A percentile compares a stretch with the other conserved stretches of the same genome.
phyloP scores from a whole-genome alignment of 2,329 filamentous ascomycete species.

The Dryadomyces quercivorus region DNA sequence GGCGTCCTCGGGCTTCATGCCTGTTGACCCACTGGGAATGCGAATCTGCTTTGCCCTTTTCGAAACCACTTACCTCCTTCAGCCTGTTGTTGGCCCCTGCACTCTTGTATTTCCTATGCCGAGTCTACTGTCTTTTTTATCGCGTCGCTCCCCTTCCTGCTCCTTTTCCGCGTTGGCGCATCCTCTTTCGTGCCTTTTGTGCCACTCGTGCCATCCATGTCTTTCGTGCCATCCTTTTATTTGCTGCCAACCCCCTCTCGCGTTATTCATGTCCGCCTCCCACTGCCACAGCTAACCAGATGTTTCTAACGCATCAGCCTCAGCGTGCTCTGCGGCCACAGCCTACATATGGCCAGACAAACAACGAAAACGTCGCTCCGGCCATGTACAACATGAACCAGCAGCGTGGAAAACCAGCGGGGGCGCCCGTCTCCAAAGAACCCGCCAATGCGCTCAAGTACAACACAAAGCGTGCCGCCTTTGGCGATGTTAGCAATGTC shows the following conservation, averaged over 20 bases:
- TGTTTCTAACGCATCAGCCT: constrained; percentile 37
- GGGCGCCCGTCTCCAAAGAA: constrained; percentile 41
- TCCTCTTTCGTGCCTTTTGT: not conserved
- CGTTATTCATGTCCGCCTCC: not conserved
- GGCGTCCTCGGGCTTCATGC: not conserved
- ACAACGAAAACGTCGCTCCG: constrained; percentile 60
- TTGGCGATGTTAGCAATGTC: constrained; percentile 73
- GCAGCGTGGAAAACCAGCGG: constrained; percentile 70
- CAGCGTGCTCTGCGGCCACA: constrained; percentile 50
- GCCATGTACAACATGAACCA: constrained; percentile 50
- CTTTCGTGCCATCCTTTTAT: not conserved
- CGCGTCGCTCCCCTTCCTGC: not conserved
- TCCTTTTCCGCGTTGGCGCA: not conserved
- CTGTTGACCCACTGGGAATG: not conserved
- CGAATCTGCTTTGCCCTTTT: not conserved
- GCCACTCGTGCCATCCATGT: not conserved
- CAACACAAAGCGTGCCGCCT: constrained; percentile 62
- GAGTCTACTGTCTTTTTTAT: not conserved
- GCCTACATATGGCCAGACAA: constrained; percentile 23
- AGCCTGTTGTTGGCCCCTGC: not conserved
- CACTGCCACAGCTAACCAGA: constrained; percentile 2
- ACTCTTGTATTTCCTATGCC: not conserved
- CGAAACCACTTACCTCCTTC: too few species aligned
- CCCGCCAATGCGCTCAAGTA: constrained; percentile 42
- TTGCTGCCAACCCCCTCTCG: not conserved